These are phyloP conservation scores for Brassica napus DNA, from an alignment of 345 rosid species.

Conservation along the genomic window Da-Ae NC_063439.1:10786001-10786500, in stretches of 20 bases:
- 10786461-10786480: constrained; percentile 75
- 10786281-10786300: not conserved
- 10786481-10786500: constrained; percentile 86
- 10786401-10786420: not conserved
- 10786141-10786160: constrained; percentile 84
- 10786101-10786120: constrained; percentile 74
- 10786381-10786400: not conserved
- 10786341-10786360: not conserved
- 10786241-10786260: not conserved
- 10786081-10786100: constrained; percentile 80
- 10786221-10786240: not conserved
- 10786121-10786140: constrained; percentile 85
- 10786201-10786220: not conserved
- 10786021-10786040: constrained; percentile 6
- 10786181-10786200: not conserved
- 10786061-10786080: constrained; percentile 47
- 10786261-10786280: not conserved
- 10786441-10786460: no score
- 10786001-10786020: not conserved
- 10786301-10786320: not conserved
- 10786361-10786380: not conserved
- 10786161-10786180: constrained; percentile 63
- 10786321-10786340: not conserved
- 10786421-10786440: no score
- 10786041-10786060: constrained; percentile 1